Evolutionary conservation across 306 rosid genomes (phyloP), one percentile per base, ranked within the genome.

Genomic region (Inga oerstediana): DNA sequence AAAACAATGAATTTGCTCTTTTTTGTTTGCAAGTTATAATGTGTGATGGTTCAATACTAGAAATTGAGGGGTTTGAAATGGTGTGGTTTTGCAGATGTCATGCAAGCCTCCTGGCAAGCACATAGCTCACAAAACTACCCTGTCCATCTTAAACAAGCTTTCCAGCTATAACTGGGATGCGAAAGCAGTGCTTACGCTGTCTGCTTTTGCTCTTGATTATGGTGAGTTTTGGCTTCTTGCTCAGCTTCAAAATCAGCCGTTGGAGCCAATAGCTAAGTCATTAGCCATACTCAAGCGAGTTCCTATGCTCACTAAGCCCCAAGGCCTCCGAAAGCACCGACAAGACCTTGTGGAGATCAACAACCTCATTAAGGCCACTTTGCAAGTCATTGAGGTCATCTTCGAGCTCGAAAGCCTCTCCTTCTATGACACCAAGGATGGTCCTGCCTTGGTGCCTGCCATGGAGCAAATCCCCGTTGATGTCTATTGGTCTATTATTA

Each of bases 181-280:
- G 24, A 92, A 92, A 79, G 90, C 88, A 1, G 93, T 90, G 76
- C 79, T 94, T 17, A 86, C 95, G 8, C 84, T 94, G 0, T 92
- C 94, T 0, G 97, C 97, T n/a, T 94, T 94, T 73, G 86, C 95
- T 1, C 7, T 89, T 12, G 94, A 94, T 27, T 92, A 83, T 45
- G 94, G 96, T 0, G 91, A 94, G 17, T 91, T 91, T 69, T 92
- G 96, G 94, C 75, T 90, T 1, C 88, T 94, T 1, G 85, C 94
- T 12, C 89, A 84, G 65, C 54, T 71, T 43, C 75, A 71, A 22
- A 59, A 80, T 59, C 82, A 70, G 41, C 83, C 88, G 65, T 75
- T 89, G 0, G 84, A 92, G 78, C 89, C 79, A 27, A 86, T 92
- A 0, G 94, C 97, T 35, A 91, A 88, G 76, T 87, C 94, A 0